These are phyloP conservation scores for Bryoerythrophyllum caledonicum DNA, from an alignment of 225 moss, liverwort and hornwort genomes.

Conservation along the genomic window DNA sequence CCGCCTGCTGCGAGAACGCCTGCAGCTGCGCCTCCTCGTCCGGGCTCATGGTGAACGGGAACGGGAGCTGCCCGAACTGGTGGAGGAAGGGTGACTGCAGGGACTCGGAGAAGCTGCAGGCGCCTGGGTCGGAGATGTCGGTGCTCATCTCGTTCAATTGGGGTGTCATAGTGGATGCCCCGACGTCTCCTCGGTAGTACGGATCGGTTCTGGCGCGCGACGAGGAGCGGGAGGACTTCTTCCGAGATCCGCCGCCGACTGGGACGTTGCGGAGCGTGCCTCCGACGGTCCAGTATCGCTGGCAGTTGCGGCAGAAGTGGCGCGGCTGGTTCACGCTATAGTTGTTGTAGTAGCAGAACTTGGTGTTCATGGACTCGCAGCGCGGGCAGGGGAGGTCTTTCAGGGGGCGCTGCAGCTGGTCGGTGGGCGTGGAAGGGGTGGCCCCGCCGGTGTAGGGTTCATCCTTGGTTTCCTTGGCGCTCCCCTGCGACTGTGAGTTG, in stretches of 20 bases:
- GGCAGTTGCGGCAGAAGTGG: slow-evolving; percentile 56
- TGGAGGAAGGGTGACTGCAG: too few relatives aligned
- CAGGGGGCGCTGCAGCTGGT: slow-evolving; percentile 8
- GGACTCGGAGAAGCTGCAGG: too few relatives aligned
- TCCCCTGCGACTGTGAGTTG: slow-evolving; percentile 38
- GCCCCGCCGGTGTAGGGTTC: too few relatives aligned
- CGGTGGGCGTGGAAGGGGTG: too few relatives aligned
- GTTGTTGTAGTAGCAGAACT: slow-evolving; percentile 47
- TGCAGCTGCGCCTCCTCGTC: slow-evolving; percentile 39
- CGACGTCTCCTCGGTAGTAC: slow-evolving; percentile 13
- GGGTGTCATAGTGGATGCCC: too few relatives aligned
- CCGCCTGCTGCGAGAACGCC: slow-evolving; percentile 22
- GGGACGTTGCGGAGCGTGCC: slow-evolving; percentile 53
- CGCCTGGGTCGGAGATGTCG: too few relatives aligned
- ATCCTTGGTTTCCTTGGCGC: slow-evolving; percentile 24
- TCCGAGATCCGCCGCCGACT: slow-evolving; percentile 47
- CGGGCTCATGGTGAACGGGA: slow-evolving; percentile 1
- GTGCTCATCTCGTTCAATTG: too few relatives aligned
- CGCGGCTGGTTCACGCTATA: slow-evolving; percentile 52
- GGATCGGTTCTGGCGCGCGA: slow-evolving; percentile 30
- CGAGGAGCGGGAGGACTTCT: slow-evolving; percentile 32
- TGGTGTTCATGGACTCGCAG: slow-evolving; percentile 43
- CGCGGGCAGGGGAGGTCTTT: slow-evolving; percentile 49
- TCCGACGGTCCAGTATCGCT: slow-evolving; percentile 58
- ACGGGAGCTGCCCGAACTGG: background rate